Evolutionary conservation across 2,329 filamentous ascomycete species (phyloP).

Genomic region (Ascochyta rabiei): DNA sequence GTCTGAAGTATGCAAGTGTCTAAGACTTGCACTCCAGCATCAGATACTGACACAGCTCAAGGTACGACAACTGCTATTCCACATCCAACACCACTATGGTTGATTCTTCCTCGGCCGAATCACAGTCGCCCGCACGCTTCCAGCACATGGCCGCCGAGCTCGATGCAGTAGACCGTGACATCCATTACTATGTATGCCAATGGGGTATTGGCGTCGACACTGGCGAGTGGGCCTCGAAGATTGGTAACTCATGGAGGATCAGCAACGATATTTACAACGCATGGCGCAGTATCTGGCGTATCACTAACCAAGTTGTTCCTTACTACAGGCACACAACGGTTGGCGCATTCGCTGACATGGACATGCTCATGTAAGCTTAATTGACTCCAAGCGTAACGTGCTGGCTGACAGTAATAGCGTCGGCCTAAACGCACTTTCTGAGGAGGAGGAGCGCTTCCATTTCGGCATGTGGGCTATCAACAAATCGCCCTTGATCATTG

Average conservation of each 20-base stretch:
- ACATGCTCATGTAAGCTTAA: constrained; percentile 47
- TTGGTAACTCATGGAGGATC: constrained; percentile 47
- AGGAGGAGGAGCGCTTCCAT: constrained; percentile 51
- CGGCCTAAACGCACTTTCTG: constrained; percentile 46
- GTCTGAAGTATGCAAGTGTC: constrained; percentile 55
- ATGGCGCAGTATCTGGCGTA: constrained; percentile 44
- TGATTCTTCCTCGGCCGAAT: constrained; percentile 38
- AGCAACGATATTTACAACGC: constrained; percentile 45
- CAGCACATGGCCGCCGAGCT: constrained; percentile 37
- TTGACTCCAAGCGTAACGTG: too few relatives aligned
- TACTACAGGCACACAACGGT: constrained; percentile 36
- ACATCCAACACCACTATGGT: constrained; percentile 45
- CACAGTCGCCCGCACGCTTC: constrained; percentile 38
- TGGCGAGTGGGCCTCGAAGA: constrained; percentile 42
- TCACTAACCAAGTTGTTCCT: constrained; percentile 42
- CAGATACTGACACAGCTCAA: constrained; percentile 25
- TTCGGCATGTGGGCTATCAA: constrained; percentile 56
- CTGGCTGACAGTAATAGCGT: constrained; percentile 19
- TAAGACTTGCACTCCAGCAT: constrained; percentile 25
- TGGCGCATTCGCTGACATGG: constrained; percentile 48
- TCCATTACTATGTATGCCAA: constrained; percentile 47
- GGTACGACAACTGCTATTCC: constrained; percentile 43
- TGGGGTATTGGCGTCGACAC: constrained; percentile 48
- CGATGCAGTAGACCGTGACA: constrained; percentile 37
- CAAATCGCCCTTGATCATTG: constrained; percentile 54